Conservation (phyloP, 257 asterid genomes). For the Solanum infundibuliforme region DNA sequence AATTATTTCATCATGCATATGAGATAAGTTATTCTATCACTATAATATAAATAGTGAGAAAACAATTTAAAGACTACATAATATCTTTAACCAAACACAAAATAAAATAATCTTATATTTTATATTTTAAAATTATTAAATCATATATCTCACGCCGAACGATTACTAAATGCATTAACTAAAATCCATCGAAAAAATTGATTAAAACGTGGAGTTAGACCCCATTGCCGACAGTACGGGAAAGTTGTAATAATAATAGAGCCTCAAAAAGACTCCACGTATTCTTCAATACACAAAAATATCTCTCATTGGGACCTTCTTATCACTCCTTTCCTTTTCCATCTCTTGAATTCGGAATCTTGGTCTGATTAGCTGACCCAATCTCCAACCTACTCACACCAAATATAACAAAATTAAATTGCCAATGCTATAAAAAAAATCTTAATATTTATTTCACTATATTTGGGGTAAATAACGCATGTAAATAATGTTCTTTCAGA, state of each 20-base stretch:
- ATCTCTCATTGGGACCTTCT: background rate
- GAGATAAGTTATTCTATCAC: no score
- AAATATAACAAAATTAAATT: background rate
- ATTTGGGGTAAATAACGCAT: background rate
- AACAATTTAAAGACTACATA: no score
- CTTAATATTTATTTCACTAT: background rate
- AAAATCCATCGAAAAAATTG: background rate
- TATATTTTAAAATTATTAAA: no score
- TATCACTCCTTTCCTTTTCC: background rate
- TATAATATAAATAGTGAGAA: no score
- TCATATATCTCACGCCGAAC: accelerated
- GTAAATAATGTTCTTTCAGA: background rate
- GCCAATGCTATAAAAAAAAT: background rate
- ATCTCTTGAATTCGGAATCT: background rate
- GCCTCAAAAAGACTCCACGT: background rate
- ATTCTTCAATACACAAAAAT: background rate
- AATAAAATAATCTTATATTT: no score
- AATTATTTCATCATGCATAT: no score
- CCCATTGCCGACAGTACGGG: background rate
- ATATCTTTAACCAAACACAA: no score
- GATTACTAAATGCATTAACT: background rate
- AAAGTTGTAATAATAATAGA: background rate
- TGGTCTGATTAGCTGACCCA: background rate
- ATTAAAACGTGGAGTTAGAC: background rate
- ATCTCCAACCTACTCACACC: background rate